Percentiles rank a stretch among this genome's conserved stretches.
phyloP scores from a whole-genome alignment of 768 basidiomycete genomes.

The Dioszegia hungarica region DNA sequence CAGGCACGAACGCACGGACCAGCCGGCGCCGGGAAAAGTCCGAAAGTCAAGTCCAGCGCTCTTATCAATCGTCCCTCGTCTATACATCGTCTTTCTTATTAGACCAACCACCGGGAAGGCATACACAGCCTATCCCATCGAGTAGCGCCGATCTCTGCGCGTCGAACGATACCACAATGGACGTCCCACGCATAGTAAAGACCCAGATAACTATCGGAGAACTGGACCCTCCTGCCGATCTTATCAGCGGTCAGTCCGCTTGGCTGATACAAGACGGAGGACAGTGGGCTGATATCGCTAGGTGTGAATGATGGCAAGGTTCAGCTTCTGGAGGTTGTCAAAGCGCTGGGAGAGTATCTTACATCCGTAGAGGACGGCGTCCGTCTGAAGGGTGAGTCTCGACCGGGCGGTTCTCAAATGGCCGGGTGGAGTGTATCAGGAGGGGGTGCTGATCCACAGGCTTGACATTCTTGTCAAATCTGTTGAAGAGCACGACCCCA shows the following conservation, averaged over 20 bases:
- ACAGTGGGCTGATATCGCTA: slow-evolving; percentile 27
- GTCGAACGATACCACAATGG: slow-evolving; percentile 31
- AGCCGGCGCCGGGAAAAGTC: slow-evolving; percentile 3
- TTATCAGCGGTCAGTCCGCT: slow-evolving; percentile 34
- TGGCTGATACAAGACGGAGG: neutral
- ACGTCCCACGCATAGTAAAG: slow-evolving; percentile 40
- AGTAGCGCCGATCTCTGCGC: no score
- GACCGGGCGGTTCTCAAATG: neutral
- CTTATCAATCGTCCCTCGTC: neutral
- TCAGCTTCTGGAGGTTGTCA: slow-evolving; percentile 72
- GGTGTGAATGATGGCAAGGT: slow-evolving; percentile 58
- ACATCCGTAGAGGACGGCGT: slow-evolving; percentile 76
- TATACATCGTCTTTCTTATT: neutral
- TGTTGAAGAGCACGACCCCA: slow-evolving; percentile 61
- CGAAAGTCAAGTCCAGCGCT: neutral
- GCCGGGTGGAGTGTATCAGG: neutral
- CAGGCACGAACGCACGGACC: neutral
- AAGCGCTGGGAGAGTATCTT: slow-evolving; percentile 77
- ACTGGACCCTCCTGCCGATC: slow-evolving; percentile 37
- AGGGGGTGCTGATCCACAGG: slow-evolving; percentile 57
- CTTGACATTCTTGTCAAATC: slow-evolving; percentile 71
- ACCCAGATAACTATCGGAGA: slow-evolving; percentile 46
- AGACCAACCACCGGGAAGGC: no score
- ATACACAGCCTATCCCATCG: no score
- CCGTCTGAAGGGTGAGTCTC: slow-evolving; percentile 66